Percentiles rank a stretch among this genome's conserved stretches.
Evolutionary conservation across 148 eudicot genomes (phyloP).

Genomic region (Cornus florida): DNA sequence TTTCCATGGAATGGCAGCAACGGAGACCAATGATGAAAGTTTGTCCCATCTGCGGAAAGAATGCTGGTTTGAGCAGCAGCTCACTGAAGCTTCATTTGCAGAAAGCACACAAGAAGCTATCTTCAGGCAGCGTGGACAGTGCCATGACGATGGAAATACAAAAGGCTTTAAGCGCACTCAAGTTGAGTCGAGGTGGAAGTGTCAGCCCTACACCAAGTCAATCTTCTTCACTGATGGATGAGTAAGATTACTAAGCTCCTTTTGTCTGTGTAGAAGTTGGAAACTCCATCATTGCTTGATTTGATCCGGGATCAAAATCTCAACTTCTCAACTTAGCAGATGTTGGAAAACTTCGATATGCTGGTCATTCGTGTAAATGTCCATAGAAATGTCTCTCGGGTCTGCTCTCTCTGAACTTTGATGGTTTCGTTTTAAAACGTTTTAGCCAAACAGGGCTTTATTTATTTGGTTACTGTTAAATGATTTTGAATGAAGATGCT

Average conservation of each 20-base stretch:
- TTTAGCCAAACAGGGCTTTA: too few species aligned
- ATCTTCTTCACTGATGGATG: constrained; percentile 58
- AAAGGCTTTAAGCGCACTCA: constrained; percentile 74
- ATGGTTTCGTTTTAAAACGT: too few species aligned
- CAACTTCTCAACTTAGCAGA: background rate
- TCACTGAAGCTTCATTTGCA: constrained; percentile 94
- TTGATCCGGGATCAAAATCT: background rate
- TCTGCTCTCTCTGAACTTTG: too few species aligned
- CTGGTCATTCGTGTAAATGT: background rate
- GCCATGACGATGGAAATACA: constrained; percentile 99
- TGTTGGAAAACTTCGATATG: background rate
- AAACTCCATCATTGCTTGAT: background rate
- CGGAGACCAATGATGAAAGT: constrained; percentile 87
- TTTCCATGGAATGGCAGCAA: constrained; percentile 99
- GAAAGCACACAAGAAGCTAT: constrained; percentile 83
- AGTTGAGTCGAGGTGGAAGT: constrained; percentile 75
- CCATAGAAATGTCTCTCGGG: too few species aligned
- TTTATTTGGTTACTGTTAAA: too few species aligned
- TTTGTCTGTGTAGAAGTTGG: background rate
- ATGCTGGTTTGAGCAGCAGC: constrained; percentile 93
- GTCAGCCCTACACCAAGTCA: constrained; percentile 85
- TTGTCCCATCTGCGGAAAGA: constrained; percentile 93
- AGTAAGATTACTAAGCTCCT: constrained; percentile 11
- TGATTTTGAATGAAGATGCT: too few species aligned
- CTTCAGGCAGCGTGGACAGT: constrained; percentile 97